Percentiles rank a stretch among this genome's conserved stretches.
These are phyloP conservation scores for Tolypocladium inflatum DNA, from an alignment of 2,329 filamentous ascomycete genomes.

Conservation along the genomic window DNA sequence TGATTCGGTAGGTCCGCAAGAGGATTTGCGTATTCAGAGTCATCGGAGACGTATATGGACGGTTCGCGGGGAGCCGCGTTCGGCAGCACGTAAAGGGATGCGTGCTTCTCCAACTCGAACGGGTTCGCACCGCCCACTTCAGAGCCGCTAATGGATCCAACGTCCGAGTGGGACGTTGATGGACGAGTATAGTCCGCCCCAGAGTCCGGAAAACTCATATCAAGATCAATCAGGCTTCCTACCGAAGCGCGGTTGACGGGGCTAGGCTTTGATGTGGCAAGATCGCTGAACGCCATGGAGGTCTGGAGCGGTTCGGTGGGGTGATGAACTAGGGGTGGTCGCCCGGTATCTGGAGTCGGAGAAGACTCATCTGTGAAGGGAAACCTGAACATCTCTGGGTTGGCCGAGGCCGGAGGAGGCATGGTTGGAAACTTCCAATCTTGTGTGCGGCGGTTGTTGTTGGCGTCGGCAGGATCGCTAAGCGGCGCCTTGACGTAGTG, in stretches of 20 bases:
- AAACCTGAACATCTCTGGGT: conserved; percentile 43
- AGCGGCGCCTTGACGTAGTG: conserved; percentile 39
- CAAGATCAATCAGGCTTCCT: conserved; percentile 42
- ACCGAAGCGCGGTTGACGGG: conserved; percentile 30
- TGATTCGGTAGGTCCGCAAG: conserved; percentile 17
- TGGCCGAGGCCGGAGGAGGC: conserved; percentile 39
- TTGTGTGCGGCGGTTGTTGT: conserved; percentile 39
- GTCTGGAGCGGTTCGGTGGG: conserved; percentile 39
- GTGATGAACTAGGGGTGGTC: conserved; percentile 39
- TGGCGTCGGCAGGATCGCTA: conserved; percentile 48
- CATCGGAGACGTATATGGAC: conserved; percentile 52
- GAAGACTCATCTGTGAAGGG: conserved; percentile 28
- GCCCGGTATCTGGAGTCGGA: conserved; percentile 17
- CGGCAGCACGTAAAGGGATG: conserved; percentile 40
- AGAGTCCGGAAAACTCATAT: conserved; percentile 43
- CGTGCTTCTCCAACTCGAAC: conserved; percentile 55
- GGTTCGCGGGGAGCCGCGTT: conserved; percentile 36
- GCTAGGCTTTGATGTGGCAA: conserved; percentile 23
- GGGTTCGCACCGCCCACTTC: conserved; percentile 46
- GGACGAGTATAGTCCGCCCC: conserved; percentile 42
- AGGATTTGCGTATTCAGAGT: conserved; percentile 37
- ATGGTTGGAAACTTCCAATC: conserved; percentile 52
- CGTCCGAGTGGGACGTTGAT: conserved; percentile 52
- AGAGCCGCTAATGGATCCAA: conserved; percentile 44
- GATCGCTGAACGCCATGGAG: conserved; percentile 31